Evolutionary conservation across 371 early-diverging fungal genomes (phyloP), one percentile per base, ranked within the genome.

Genomic region (Capillidium rhysosporum): DNA sequence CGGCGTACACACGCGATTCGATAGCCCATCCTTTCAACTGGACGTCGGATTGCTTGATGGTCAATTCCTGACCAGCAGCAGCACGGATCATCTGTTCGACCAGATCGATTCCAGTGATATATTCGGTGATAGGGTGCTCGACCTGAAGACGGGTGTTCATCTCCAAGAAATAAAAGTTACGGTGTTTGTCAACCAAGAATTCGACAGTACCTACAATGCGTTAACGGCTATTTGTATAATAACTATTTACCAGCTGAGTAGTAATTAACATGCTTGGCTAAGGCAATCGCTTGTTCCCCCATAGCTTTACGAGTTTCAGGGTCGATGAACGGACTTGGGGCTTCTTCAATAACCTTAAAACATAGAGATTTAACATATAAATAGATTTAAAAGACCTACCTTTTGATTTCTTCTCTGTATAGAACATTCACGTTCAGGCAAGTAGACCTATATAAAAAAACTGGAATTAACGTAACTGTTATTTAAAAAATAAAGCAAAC

Each of bases 111-210:
- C 84, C 85, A 1, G 92, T 91, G 30, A 92, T 83, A 56, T 80
- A 75, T 64, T 98, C 98, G 24, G 97, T 96, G 48, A 97, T 85
- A 5, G 97, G 95, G 69, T 97, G 98, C 68, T 98, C 98, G 43
- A 92, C 92, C 59, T 89, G 89, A 40, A 89, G 69, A 21, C 89
- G 77, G 1, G 87, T 86, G 62, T 89, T 89, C 86, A 89, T 84
- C 60, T 89, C 89, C 63, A 89, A 65, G 58, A 89, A 86, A 68
- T 83, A 91, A 54, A 87, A 86, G 52, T 84, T 75, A 67, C 62
- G 77, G 58, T 74, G 59, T 67, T 68, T 62, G 57, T 76, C 82
- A 47, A 83, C 71, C 46, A 92, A 69, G 59, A 89, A 92, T 64
- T 92, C 92, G 34, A 84, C 90, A 2, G 92, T 92, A 45, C 84